Evolutionary conservation across 2,329 filamentous ascomycete genomes (phyloP).

Genomic region (Claviceps citrina): DNA sequence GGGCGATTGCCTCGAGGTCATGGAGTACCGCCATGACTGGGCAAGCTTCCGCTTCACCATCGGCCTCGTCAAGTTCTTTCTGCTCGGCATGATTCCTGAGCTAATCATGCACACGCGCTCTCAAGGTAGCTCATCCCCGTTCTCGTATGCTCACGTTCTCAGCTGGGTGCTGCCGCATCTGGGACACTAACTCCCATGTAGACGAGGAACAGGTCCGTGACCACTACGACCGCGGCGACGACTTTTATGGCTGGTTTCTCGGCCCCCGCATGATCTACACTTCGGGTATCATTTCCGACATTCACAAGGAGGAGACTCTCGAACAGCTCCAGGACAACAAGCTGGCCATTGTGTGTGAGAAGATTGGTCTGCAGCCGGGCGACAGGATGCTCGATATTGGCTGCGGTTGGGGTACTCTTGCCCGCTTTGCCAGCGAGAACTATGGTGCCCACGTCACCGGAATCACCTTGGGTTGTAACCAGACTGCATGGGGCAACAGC

Average conservation of each 20-base stretch:
- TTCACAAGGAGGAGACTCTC: slow-evolving; percentile 72
- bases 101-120: slow-evolving; percentile 84
- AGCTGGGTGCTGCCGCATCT: not conserved
- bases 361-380: slow-evolving; percentile 69
- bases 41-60: slow-evolving; percentile 84
- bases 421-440: slow-evolving; percentile 82
- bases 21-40: slow-evolving; percentile 97
- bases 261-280: slow-evolving; percentile 99
- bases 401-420: slow-evolving; percentile 94
- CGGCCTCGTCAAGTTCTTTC: slow-evolving; percentile 72
- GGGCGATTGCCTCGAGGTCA: slow-evolving; percentile 71
- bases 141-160: not conserved
- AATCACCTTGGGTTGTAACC: slow-evolving; percentile 88
- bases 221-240: slow-evolving; percentile 94
- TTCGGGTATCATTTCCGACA: slow-evolving; percentile 80
- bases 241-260: slow-evolving; percentile 98
- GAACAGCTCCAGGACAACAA: slow-evolving; percentile 98
- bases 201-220: slow-evolving; percentile 93
- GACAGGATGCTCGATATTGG: slow-evolving; percentile 86
- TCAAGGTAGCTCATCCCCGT: slow-evolving; percentile 36
- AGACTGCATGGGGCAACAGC: slow-evolving; percentile 91
- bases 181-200: slow-evolving; percentile 9
- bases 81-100: slow-evolving; percentile 77
- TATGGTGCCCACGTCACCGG: slow-evolving; percentile 77
- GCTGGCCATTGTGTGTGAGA: slow-evolving; percentile 85